Conservation (phyloP, 2,329 filamentous ascomycete species). For the Phialophora macrospora region DNA sequence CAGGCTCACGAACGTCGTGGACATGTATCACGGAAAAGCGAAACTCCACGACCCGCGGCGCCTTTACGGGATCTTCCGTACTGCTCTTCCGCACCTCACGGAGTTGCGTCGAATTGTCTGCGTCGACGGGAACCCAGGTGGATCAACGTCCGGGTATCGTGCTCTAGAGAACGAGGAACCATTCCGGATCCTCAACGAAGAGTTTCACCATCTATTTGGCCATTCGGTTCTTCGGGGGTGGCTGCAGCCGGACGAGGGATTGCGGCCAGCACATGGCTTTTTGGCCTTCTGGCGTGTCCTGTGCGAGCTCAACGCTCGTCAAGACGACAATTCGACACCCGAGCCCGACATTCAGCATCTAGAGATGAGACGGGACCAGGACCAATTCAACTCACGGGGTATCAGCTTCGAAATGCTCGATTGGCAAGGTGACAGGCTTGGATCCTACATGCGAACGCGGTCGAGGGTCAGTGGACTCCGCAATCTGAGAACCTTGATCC, state of each 20-base stretch:
- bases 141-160: slow-evolving; percentile 3
- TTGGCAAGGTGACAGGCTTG: neutral
- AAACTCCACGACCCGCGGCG: neutral
- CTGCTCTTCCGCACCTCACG: slow-evolving; percentile 6
- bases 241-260: neutral
- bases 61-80: slow-evolving; percentile 9
- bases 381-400: slow-evolving; percentile 15
- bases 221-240: slow-evolving; percentile 5
- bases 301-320: neutral
- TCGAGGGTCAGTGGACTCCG: slow-evolving; percentile 8
- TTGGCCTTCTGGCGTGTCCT: slow-evolving; percentile 17
- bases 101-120: slow-evolving; percentile 18
- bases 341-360: slow-evolving; percentile 17
- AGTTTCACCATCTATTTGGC: slow-evolving; percentile 7
- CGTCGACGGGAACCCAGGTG: slow-evolving; percentile 8
- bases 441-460: neutral
- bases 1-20: neutral
- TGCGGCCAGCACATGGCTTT: slow-evolving; percentile 26
- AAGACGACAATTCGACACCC: neutral
- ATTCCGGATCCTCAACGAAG: neutral
- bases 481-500: slow-evolving; percentile 13
- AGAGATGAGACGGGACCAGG: slow-evolving; percentile 11
- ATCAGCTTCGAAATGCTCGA: neutral
- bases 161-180: neutral
- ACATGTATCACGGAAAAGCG: neutral